phyloP scores from a whole-genome alignment of 768 basidiomycete species.

The Leucocoprinus leucothites region DNA sequence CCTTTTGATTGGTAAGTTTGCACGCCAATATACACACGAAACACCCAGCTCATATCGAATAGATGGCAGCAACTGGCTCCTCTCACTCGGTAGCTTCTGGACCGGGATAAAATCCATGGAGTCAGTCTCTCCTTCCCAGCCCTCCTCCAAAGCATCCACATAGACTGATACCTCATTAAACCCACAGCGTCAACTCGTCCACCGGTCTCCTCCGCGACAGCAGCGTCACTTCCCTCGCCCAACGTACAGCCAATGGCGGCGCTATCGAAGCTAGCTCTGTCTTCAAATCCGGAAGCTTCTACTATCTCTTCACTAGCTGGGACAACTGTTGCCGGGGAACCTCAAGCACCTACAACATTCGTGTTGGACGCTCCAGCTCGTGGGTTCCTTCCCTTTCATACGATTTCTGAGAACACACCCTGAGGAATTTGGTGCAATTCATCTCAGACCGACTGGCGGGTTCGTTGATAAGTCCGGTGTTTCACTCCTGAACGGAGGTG shows the following conservation, averaged over 20 bases:
- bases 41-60: background rate
- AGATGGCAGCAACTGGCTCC: conserved; percentile 43
- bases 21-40: background rate
- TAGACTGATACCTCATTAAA: background rate
- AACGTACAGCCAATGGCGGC: conserved; percentile 39
- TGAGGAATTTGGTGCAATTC: background rate
- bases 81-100: conserved; percentile 56
- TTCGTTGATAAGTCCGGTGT: conserved; percentile 48
- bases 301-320: conserved; percentile 57
- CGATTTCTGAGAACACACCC: background rate
- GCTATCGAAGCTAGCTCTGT: conserved; percentile 50
- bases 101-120: conserved; percentile 45
- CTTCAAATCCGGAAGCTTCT: conserved; percentile 41
- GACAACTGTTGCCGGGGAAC: conserved; percentile 50
- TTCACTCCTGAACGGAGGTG: conserved; percentile 43
- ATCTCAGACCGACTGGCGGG: conserved; percentile 35
- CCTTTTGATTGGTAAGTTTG: conserved; percentile 27
- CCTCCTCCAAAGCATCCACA: too few species aligned
- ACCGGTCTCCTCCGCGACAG: conserved; percentile 38
- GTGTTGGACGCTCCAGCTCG: conserved; percentile 49
- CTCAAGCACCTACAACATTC: conserved; percentile 56
- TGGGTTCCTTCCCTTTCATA: conserved; percentile 17
- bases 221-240: conserved; percentile 40
- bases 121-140: conserved; percentile 18
- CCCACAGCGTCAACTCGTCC: conserved; percentile 30